Evolutionary conservation across 2,329 filamentous ascomycete genomes (phyloP).

Genomic region (Phialophora verrucosa): DNA sequence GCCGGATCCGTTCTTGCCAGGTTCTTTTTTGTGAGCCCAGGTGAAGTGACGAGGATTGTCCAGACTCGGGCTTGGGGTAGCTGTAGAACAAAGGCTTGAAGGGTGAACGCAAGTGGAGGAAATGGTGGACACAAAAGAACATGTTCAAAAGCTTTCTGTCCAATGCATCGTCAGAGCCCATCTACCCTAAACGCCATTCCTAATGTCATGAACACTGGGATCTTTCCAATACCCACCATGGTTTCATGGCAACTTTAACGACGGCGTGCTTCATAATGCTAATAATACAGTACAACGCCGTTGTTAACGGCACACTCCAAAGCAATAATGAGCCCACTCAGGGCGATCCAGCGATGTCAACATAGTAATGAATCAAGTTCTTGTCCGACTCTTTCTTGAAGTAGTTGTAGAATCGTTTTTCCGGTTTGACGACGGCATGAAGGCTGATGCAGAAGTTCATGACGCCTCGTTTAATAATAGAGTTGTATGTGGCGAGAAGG

Average conservation of each 20-base stretch:
- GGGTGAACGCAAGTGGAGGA: background rate
- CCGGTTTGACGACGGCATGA: constrained; percentile 34
- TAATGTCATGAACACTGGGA: constrained; percentile 15
- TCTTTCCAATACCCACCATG: constrained; percentile 18
- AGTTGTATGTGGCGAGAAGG: constrained; percentile 31
- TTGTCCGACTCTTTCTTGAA: constrained; percentile 36
- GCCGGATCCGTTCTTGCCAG: background rate
- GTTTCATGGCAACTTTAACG: constrained; percentile 12
- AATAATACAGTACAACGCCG: constrained; percentile 22
- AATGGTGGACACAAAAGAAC: background rate
- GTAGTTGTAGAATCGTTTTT: constrained; percentile 35
- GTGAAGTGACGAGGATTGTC: background rate
- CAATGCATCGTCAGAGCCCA: constrained; percentile 2
- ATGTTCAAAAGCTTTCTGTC: constrained; percentile 13
- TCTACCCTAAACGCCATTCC: constrained; percentile 7
- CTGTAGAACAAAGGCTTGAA: background rate
- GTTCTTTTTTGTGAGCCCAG: background rate
- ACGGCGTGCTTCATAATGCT: constrained; percentile 15
- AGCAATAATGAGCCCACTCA: constrained; percentile 1
- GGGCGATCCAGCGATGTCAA: constrained; percentile 18
- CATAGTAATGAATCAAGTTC: constrained; percentile 38
- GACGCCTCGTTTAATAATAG: constrained; percentile 32
- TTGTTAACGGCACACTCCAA: background rate
- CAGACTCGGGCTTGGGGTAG: background rate
- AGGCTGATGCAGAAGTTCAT: constrained; percentile 34